Base-by-base conservation (phyloP, 2,329 filamentous ascomycete genomes). In the Hortaea sp. region DNA sequence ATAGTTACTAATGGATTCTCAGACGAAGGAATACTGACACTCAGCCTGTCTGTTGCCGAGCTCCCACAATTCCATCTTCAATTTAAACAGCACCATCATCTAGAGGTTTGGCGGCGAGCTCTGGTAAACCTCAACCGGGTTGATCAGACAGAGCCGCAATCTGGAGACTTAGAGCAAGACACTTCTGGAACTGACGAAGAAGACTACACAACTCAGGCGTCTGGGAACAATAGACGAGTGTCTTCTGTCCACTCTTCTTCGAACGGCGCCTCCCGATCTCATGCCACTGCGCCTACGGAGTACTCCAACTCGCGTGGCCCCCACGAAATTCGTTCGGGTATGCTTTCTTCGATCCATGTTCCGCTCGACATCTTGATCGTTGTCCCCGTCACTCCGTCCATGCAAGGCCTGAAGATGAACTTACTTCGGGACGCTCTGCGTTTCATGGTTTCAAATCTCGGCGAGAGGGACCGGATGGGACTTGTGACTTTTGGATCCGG, bases 351-450 rank as follows among this genome's bases (percentile, higher is more conserved):
- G 5, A 65, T 90, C 41, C 92, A 98, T 62, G 87, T 97, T 11
- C 90, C 92, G 1, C 79, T 97, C 45, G 92, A 98, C 61, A 82
- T 98, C 29, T 90, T 98, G 0, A 88, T 97, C 0, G 92, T 98
- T 20, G 89, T 98, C 31, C 92, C 92, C 0, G 88, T 98, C 5
- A 97, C 92, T 0, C 94, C 90, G 1, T 97, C 92, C 0, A 98
- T 97, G 90, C 92, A 97, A 66, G 92, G 92, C n/a, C 79, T 98
- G 50, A 98, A 98, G 70, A 95, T 97, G 62, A 94, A 90, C 51
- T 75, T 98, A 1, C 79, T 98, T 10, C 82, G 88, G 38, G 92
- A 98, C 66, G 85, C 90, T 0, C 75, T 98, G 32, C 87, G 85
- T 49, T 98, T 97, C 64, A 82, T 98, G 66, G 87, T 98, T 2